Evolutionary conservation across 768 basidiomycete genomes (phyloP), one percentile per base, ranked within the genome.

Genomic region (Boletus tylopilopsis): DNA sequence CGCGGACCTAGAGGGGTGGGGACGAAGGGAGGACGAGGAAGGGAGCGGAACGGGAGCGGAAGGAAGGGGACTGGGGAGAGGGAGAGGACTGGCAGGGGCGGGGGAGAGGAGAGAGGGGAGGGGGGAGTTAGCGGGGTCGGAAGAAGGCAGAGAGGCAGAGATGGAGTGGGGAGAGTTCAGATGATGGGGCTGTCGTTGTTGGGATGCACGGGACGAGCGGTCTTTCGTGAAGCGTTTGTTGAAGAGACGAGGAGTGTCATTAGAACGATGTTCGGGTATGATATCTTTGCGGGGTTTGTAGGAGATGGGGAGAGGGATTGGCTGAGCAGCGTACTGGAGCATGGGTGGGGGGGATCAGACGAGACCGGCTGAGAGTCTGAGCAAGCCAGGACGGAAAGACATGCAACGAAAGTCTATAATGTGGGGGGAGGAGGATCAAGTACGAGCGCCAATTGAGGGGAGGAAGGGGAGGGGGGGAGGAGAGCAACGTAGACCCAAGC

Each of bases 331-430:
- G 8, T 78, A 79, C 71, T 82, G 81, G 77, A 83, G 79, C 82
- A 84, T 84, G 69, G 67, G 74, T 56, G 39, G 47, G 54, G 55
- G 60, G 63, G 69, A 72, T 76, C 79, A 79, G 79, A 79, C 79
- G 71, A 77, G 80, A 76, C 79, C 64, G 57, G 64, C 64, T 62
- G 62, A 51, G 57, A 64, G 64, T 62, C 64, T 65, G 64, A 66
- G 52, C 33, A 42, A 47, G 50, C 56, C 54, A 62, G 64, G 61
- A 50, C 58, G 54, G 55, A 61, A 41, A 42, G 57, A 56, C 64
- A 66, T 65, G 60, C 64, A 66, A 58, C 60, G 47, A 12, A 18
- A 21, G 32, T 58, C 51, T 48, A 53, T 29, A 37, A n/a, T n/a
- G 6, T 3, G n/a, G 23, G 32, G 16, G 5, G 11, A n/a, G 23